These are phyloP conservation scores for Cladosporium sp. DNA, from an alignment of 2,329 filamentous ascomycete genomes.

Conservation along the genomic window DNA sequence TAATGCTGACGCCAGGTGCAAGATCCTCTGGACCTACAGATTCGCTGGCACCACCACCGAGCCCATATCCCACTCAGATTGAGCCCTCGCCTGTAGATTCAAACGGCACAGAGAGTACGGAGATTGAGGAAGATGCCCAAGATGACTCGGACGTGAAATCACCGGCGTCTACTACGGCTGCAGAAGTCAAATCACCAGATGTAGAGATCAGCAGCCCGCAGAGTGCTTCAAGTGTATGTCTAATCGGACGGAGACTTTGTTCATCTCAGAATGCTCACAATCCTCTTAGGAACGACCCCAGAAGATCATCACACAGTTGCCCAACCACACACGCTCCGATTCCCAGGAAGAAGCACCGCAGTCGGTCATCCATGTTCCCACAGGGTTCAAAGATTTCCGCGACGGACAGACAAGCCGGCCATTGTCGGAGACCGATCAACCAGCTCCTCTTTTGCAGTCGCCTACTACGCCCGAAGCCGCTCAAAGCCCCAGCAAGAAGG, in stretches of 20 bases:
- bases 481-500: constrained; percentile 26
- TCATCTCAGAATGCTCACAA: background rate
- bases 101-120: constrained; percentile 74
- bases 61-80: constrained; percentile 57
- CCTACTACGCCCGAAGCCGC: constrained; percentile 31
- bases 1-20: constrained; percentile 20
- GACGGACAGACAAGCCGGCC: constrained; percentile 2
- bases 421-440: constrained; percentile 13
- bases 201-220: constrained; percentile 29
- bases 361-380: constrained; percentile 86
- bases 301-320: constrained; percentile 42
- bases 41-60: constrained; percentile 42
- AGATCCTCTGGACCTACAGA: constrained; percentile 42
- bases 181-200: constrained; percentile 24
- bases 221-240: constrained; percentile 27
- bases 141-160: constrained; percentile 43
- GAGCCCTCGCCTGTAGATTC: constrained; percentile 81
- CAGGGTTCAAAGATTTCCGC: constrained; percentile 67
- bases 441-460: constrained; percentile 27
- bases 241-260: background rate
- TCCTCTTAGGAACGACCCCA: constrained; percentile 29
- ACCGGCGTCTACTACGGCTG: constrained; percentile 14
- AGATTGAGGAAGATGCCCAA: constrained; percentile 75
- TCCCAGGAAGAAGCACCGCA: constrained; percentile 66
- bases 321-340: constrained; percentile 41